phyloP scores from a whole-genome alignment of 352 stramenopile genomes.

The Pythium apleroticum region DNA sequence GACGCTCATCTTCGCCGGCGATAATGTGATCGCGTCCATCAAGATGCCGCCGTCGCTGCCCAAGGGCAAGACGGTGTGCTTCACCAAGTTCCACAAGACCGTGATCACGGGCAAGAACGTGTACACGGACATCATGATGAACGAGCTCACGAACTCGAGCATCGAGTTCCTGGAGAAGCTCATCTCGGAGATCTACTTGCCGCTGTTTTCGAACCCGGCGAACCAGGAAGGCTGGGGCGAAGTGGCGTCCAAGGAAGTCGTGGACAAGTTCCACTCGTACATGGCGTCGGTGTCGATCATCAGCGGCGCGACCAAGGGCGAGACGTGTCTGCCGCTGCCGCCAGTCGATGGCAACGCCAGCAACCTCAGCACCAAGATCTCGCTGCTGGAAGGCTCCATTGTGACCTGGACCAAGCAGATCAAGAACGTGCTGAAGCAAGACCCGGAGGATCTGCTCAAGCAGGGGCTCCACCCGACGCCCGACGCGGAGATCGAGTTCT shows the following conservation, averaged over 20 bases:
- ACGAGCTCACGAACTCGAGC: constrained; percentile 85
- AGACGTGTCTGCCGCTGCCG: constrained; percentile 95
- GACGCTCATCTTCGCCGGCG: constrained; percentile 89
- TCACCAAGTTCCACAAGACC: constrained; percentile 90
- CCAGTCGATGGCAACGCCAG: constrained; percentile 84
- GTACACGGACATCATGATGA: constrained; percentile 84
- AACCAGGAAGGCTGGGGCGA: constrained; percentile 97
- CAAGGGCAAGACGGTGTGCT: constrained; percentile 89
- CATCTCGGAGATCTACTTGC: constrained; percentile 94
- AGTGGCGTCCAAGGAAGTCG: constrained; percentile 95
- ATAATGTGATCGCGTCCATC: constrained; percentile 79
- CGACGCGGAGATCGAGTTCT: constrained; percentile 97
- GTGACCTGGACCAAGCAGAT: constrained; percentile 99
- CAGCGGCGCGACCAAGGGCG: constrained; percentile 95
- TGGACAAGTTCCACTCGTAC: constrained; percentile 97
- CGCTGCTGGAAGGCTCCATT: constrained; percentile 96
- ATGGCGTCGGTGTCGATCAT: constrained; percentile 96
- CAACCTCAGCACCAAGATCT: constrained; percentile 92
- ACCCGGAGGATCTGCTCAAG: constrained; percentile 96
- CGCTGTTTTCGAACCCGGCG: constrained; percentile 93
- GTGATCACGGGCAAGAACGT: constrained; percentile 84
- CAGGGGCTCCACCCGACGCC: constrained; percentile 96
- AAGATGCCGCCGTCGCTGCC: constrained; percentile 88
- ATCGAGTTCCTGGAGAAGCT: constrained; percentile 96
- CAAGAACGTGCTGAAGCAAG: constrained; percentile 98